Evolutionary conservation across 129 eudicot genomes (phyloP), one percentile per base, ranked within the genome.

Genomic region (Lonicera japonica): DNA sequence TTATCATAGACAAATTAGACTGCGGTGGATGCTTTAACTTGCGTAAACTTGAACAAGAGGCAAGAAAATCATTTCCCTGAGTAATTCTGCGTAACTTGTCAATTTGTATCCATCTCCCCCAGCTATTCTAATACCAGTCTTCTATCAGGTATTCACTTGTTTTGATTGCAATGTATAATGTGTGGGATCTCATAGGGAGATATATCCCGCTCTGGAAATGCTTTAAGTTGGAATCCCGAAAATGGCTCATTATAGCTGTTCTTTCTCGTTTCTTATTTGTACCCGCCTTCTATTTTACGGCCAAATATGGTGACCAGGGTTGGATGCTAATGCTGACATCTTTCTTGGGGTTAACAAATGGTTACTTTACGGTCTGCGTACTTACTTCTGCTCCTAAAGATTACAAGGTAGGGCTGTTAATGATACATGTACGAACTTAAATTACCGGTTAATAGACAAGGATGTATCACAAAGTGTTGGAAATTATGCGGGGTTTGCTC

Each of bases 321-420:
- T 79, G 70, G 73, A 79, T 79, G 83, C 69, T 79, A 39, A 21
- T 74, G 54, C 68, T 79, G 20, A 79, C 79, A 1, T 79, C 83
- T 14, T 60, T 73, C 61, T 70, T 79, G 66, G 80, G 83, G 58
- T 56, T 79, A 50, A 5, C 83, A 8, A 72, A 70, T 20, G 83
- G 83, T 60, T 73, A 79, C 76, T 63, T 73, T 15, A 79, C 79
- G 13, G 73, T 74, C 19, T 79, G 83, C 12, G 73, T 73, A 38
- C 63, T 79, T 10, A 79, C 79, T 61, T 41, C 71, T 18, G 83
- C 77, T 39, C 83, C 83, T 60, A 73, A 73, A 60, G 79, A 72
- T 23, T 79, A 79, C 73, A 79, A 73, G 79, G 79, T 79, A 69
- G 14, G 76, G 59, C 47, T 0, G n/a, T 51, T 57, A 38, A 5